phyloP scores from a whole-genome alignment of 2,329 filamentous ascomycete species.

The Sarocladium strictum region DNA sequence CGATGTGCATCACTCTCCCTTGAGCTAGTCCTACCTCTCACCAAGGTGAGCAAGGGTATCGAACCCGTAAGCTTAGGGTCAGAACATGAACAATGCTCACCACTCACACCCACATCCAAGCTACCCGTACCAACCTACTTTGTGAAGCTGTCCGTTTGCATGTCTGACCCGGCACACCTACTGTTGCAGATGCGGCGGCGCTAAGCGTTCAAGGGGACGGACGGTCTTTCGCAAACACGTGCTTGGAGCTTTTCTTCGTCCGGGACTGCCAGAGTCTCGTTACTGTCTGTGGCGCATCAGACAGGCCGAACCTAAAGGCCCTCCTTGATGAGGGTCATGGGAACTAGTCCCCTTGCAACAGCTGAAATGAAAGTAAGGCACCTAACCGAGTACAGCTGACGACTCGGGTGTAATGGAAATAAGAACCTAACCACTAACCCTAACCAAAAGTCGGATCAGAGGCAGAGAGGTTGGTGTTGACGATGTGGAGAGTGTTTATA shows the following conservation, averaged over 20 bases:
- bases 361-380: neutral
- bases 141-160: constrained; percentile 5
- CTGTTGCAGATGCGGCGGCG: constrained; percentile 8
- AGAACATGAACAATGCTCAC: constrained; percentile 12
- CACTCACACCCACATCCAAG: neutral
- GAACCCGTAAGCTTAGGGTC: constrained; percentile 9
- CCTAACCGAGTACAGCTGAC: no score
- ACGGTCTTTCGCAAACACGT: constrained; percentile 4
- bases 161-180: constrained; percentile 7
- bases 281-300: constrained; percentile 3
- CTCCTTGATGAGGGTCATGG: constrained; percentile 9
- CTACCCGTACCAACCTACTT: neutral
- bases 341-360: neutral
- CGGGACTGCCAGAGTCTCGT: constrained; percentile 4
- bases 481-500: no score
- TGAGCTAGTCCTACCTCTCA: neutral
- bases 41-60: constrained; percentile 8
- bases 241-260: no score
- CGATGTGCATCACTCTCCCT: constrained; percentile 8
- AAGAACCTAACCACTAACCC: no score
- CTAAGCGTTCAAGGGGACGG: constrained; percentile 10
- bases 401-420: no score
- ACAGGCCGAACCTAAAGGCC: constrained; percentile 5
- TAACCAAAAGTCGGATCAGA: no score
- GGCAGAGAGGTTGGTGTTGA: no score